Evolutionary conservation across 1,139 yeast species (phyloP).

Genomic region (Pichiaceae sp.): DNA sequence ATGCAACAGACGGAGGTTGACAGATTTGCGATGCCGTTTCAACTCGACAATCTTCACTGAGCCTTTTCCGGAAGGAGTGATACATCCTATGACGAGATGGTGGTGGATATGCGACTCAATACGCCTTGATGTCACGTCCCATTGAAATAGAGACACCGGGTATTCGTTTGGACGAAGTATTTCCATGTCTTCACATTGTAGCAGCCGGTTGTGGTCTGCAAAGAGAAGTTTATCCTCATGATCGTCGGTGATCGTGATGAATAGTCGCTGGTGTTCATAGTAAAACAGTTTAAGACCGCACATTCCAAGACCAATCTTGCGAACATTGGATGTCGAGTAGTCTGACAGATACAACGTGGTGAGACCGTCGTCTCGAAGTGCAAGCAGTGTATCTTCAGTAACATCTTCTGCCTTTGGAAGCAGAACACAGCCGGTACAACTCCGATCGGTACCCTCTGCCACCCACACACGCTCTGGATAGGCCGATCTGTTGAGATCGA

Average conservation of each 20-base stretch:
- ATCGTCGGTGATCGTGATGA: slow-evolving; percentile 9
- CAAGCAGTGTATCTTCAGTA: slow-evolving; percentile 23
- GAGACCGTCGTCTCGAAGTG: slow-evolving; percentile 45
- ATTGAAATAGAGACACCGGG: slow-evolving; percentile 29
- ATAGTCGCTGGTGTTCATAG: slow-evolving; percentile 8
- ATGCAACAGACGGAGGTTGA: slow-evolving; percentile 19
- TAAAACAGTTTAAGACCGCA: slow-evolving; percentile 13
- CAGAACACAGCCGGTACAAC: slow-evolving; percentile 16
- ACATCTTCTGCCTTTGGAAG: slow-evolving; percentile 25
- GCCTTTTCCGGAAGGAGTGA: slow-evolving; percentile 22
- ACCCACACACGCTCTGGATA: slow-evolving; percentile 36
- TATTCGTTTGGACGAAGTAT: slow-evolving; percentile 29
- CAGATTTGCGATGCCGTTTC: slow-evolving; percentile 17
- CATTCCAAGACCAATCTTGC: slow-evolving; percentile 10
- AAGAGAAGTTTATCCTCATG: slow-evolving; percentile 11
- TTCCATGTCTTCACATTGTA: slow-evolving; percentile 6
- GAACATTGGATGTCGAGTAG: slow-evolving; percentile 6
- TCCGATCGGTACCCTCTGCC: slow-evolving; percentile 24
- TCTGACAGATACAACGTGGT: slow-evolving; percentile 27
- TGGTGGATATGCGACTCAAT: slow-evolving; percentile 14
- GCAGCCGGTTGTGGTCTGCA: slow-evolving; percentile 19
- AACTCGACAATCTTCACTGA: slow-evolving; percentile 37
- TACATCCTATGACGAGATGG: slow-evolving; percentile 35
- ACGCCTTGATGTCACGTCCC: slow-evolving; percentile 28
- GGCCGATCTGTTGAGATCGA: slow-evolving; percentile 27